Conservation (phyloP, 139 green algal genomes). For the Volvox reticuliferus region DNA sequence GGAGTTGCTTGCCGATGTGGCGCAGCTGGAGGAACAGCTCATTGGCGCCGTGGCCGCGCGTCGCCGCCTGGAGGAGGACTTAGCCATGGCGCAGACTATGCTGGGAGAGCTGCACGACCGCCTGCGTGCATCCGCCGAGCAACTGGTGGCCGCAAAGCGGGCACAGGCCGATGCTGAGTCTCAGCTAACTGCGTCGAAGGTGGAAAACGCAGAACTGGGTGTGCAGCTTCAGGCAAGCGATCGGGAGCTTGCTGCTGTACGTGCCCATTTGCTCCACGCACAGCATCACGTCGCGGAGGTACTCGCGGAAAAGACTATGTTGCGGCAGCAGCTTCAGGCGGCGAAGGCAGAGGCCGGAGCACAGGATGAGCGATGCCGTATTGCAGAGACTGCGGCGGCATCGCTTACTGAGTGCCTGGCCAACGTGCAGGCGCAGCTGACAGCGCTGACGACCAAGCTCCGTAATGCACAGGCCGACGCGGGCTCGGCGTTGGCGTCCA, state of each 20-base stretch:
- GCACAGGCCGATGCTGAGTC: not conserved
- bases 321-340: conserved; percentile 13
- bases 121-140: not conserved
- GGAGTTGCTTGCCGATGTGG: not conserved
- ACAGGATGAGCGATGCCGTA: not conserved
- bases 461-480: not conserved
- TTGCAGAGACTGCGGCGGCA: not conserved
- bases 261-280: not conserved
- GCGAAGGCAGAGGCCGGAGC: conserved; percentile 1
- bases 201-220: not conserved
- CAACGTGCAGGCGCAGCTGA: not conserved
- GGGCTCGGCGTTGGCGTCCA: not conserved
- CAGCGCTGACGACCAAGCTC: not conserved
- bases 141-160: not conserved
- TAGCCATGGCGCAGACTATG: not conserved
- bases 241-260: not conserved
- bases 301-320: not conserved
- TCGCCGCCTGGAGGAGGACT: not conserved
- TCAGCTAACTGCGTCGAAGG: not conserved
- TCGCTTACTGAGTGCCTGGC: not conserved
- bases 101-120: conserved; percentile 18
- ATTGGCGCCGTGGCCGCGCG: not conserved
- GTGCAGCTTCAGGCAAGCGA: not conserved
- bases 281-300: conserved; percentile 18
- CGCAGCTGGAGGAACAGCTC: not conserved